Evolutionary conservation across 2,329 filamentous ascomycete species (phyloP), one percentile per base, ranked within the genome.

Genomic region (Talaromyces sp.): DNA sequence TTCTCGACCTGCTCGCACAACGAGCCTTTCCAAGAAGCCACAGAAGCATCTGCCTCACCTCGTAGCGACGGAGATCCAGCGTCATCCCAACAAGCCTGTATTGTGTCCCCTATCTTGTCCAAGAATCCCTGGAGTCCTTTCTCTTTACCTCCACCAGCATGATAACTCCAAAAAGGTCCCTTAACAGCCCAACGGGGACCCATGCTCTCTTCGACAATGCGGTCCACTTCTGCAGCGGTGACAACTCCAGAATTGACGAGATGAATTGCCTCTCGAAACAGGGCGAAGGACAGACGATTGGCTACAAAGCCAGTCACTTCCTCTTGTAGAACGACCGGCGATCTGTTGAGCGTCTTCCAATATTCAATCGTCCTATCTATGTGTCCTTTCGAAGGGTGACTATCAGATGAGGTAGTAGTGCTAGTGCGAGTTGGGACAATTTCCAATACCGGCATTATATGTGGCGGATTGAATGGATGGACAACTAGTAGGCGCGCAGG

Each of bases 381-480:
- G 61, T 66, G 50, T 1, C 79, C 25, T 54, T 62, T 50, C 39
- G 64, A 66, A 17, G 60, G 19, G 33, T 62, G 43, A 4, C 35
- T 31, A 15, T 17, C 45, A 74, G 1, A 35, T 9, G 62, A 52
- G 13, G 73, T 70, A 0, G 73, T 43, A 0, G 72, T 71, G 0
- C 83, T 87, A 35, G 68, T 65, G 4, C 79, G 80, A 1, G 78
- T 80, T 0, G 85, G 84, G 0, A 87, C 85, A 37, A 88, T 77
- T 71, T 88, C 86, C 2, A 88, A 73, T 1, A 88, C 70, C 0
- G 86, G 86, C 83, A 88, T 87, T 62, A 88, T 80, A 68, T 87
- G 85, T 1, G 86, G 86, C 25, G 84, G 86, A 63, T 88, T 88
- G 72, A 85, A 88, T 0, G 86, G 86, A 71, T 88, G 86, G 3